Evolutionary conservation across 2,329 filamentous ascomycete species (phyloP), one percentile per base, ranked within the genome.

Genomic region (Cladophialophora exuberans): DNA sequence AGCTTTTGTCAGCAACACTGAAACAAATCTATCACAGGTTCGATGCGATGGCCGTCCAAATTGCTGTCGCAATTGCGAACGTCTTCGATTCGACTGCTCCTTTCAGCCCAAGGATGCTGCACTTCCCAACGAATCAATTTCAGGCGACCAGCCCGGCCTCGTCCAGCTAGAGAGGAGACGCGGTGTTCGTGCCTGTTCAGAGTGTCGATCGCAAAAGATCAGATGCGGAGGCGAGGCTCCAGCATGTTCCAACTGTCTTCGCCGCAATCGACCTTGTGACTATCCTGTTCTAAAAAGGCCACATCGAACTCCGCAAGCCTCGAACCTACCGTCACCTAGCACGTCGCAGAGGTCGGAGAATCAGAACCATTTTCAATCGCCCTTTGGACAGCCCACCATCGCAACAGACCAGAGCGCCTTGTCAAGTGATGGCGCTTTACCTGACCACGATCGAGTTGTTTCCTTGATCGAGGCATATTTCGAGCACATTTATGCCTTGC

Each of bases 401-500:
- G 48, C 25, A 38, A 9, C 6, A 5, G 38, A 31, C 26, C 48
- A 43, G 13, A 51, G 10, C 26, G 17, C 18, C 6, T 30, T 35
- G n/a, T 38, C 31, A 7, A 22, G 17, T 35, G 51, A 46, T 7
- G 43, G 43, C 30, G 30, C 48, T 35, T 33, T 56, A 11, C 54
- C 47, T 6, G 25, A 25, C 20, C 39, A 26, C 5, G 18, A 51
- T 15, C 51, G 54, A 20, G 41, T 56, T 17, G 45, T 56, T 31
- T 39, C 44, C 9, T 41, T 57, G 11, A 49, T 63, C 23, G 65
- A 67, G 25, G 61, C 63, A 20, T 68, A 67, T 54, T 68, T 68
- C 52, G 48, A 64, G 30, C 62, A 68, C 39, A 62, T 68, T 17
- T 66, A 68, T 26, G 63, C 65, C 1, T 44, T 68, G 11, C 59